Evolutionary conservation across 2,329 filamentous ascomycete genomes (phyloP), one percentile per base, ranked within the genome.

Genomic region (Fusarium sp.): DNA sequence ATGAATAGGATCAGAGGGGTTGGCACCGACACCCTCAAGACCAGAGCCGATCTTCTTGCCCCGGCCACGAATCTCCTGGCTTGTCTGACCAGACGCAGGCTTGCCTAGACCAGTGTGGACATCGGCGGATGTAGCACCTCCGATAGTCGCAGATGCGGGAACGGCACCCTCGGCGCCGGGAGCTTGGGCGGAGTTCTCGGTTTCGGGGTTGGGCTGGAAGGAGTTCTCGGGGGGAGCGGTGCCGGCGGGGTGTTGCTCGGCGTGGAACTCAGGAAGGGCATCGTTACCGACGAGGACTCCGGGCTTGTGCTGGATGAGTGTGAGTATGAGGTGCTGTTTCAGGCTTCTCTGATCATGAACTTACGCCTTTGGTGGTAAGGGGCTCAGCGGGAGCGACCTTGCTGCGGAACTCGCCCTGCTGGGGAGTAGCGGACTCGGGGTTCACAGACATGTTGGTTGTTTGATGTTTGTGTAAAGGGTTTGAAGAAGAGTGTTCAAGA

Each of bases 261-360:
- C 85, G 71, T 85, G 81, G 81, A 91, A 93, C 73, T 91, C 90
- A 20, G 87, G 87, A 14, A 78, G 74, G 23, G 80, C 79, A 52
- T 90, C 88, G 68, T 88, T 86, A 72, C 86, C 86, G 58, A 87
- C 83, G 63, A 87, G 83, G 69, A 84, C 80, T 51, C 90, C 90
- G 5, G 85, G 84, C 74, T 88, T 82, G 77, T 93, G 90, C 89
- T 91, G 69, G 9, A 23, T 10, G 33, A n/a, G 31, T 51, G 37
- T 65, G 31, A 72, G 58, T 72, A 51, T 31, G n/a, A n/a, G n/a
- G n/a, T n/a, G 20, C 11, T 48, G 45, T 5, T 23, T 45, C 7
- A 10, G 6, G 6, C 21, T 23, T 10, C 14, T 21, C 20, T 46
- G 17, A 20, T 8, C 15, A 35, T 50, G 21, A 25, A 80, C 83